These are phyloP conservation scores for Russula sp. DNA, from an alignment of 768 basidiomycete species.

Conservation along the genomic window DNA sequence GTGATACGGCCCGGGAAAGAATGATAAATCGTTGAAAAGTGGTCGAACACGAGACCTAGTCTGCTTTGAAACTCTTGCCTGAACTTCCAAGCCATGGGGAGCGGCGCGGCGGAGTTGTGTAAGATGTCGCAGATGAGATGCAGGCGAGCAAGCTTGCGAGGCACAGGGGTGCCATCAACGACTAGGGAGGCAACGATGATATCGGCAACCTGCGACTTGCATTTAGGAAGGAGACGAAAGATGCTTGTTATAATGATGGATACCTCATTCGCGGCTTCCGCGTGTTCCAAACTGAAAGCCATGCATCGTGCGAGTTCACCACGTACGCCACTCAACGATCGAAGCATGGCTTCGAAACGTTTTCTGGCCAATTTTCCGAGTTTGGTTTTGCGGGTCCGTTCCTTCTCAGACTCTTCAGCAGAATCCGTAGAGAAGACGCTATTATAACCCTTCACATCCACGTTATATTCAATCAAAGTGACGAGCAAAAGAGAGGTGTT, in stretches of 20 bases:
- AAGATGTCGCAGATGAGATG: conserved; percentile 97
- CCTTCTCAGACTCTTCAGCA: conserved; percentile 88
- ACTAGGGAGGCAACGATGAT: conserved; percentile 85
- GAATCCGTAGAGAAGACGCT: conserved; percentile 90
- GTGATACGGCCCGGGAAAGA: conserved; percentile 96
- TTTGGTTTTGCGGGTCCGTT: conserved; percentile 67
- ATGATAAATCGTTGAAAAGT: conserved; percentile 88
- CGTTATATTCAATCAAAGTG: background rate
- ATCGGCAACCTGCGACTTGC: conserved; percentile 63
- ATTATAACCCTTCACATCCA: conserved; percentile 61
- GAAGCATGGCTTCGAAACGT: conserved; percentile 87
- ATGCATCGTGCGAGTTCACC: conserved; percentile 93
- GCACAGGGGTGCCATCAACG: conserved; percentile 92
- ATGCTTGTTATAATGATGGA: conserved; percentile 20
- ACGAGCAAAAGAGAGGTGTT: background rate
- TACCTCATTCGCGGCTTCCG: conserved; percentile 92
- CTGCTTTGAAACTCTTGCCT: conserved; percentile 89
- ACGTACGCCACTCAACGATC: conserved; percentile 76
- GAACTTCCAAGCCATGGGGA: conserved; percentile 97
- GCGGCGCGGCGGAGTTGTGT: conserved; percentile 90
- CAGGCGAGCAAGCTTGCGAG: conserved; percentile 91
- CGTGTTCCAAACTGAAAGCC: conserved; percentile 96
- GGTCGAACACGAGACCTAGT: conserved; percentile 92
- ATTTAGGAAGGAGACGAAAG: background rate
- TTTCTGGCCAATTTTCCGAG: conserved; percentile 76